phyloP scores from a whole-genome alignment of 331 rosid genomes.

The Quercus lobata region DNA sequence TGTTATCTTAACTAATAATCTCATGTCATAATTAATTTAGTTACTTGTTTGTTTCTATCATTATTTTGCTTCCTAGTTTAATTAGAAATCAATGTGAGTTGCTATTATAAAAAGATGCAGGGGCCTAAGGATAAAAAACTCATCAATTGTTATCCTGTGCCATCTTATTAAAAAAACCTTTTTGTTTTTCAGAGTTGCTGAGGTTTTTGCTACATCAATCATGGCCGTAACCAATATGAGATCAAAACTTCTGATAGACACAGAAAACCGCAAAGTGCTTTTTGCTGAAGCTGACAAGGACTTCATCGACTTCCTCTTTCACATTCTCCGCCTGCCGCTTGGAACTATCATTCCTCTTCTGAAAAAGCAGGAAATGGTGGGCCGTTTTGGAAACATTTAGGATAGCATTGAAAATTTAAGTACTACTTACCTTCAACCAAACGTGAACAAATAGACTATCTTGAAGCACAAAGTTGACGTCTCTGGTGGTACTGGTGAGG shows the following conservation, averaged over 20 bases:
- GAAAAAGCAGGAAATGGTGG: background rate
- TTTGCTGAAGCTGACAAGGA: conserved; percentile 24
- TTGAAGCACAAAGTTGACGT: background rate
- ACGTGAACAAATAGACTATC: background rate
- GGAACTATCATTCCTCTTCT: conserved; percentile 16
- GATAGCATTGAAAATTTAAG: conserved; percentile 12
- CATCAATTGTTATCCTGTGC: too few relatives aligned
- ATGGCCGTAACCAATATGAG: background rate
- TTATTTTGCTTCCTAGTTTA: too few relatives aligned
- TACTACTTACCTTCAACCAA: conserved; percentile 3
- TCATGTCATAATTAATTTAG: too few relatives aligned
- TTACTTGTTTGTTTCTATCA: too few relatives aligned
- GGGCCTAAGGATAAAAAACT: too few relatives aligned
- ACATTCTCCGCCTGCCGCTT: conserved; percentile 10
- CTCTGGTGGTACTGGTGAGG: background rate
- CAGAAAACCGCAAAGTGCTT: background rate
- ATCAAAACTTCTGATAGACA: conserved; percentile 28
- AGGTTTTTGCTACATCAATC: too few relatives aligned
- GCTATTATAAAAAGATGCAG: too few relatives aligned
- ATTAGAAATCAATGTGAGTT: too few relatives aligned
- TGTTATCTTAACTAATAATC: too few relatives aligned
- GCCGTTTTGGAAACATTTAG: conserved; percentile 13
- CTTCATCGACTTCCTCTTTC: conserved; percentile 20
- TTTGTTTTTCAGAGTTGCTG: too few relatives aligned
- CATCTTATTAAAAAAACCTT: too few relatives aligned